Base-by-base conservation (phyloP, 768 basidiomycete genomes). In the Pholiota molesta region DNA sequence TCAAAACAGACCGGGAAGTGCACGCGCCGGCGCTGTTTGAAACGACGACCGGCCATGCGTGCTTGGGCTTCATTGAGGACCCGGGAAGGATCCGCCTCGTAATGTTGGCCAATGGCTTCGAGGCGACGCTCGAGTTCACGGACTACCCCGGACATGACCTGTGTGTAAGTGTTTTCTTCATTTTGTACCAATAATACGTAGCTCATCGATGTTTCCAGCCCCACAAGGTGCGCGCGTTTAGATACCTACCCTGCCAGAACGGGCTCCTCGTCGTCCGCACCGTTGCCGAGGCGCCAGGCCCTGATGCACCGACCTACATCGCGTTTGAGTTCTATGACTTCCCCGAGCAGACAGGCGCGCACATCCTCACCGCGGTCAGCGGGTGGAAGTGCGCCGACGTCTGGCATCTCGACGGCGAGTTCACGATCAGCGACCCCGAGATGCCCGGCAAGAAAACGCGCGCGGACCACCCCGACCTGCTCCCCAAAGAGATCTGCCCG, bases 251-350 rank as follows among this genome's bases (percentile, higher is more conserved):
- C 2, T 71, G 74, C 14, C 86, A 88, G 68, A 72, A 75, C 9
- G 77, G 84, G 56, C 71, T 88, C 13, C 73, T 88, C 21, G 75
- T 86, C 56, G 76, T 86, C 51, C 84, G 87, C 37, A 65, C 71
- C 14, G 51, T 70, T 13, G 65, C 64, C 6, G 35, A 62, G n/a
- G 35, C 59, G n/a, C 71, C 70, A 21, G 62, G 59, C 28, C 55
- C 42, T 21, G 49, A 54, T 11, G 23, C 45, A 1, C 19, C 10
- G 16, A 68, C 71, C 40, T 47, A 63, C 29, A 68, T 76, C 26
- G 39, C 73, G 23, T 67, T 77, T 61, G 77, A 77, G 62, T 69
- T 74, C 16, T 70, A 71, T 53, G 62, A 72, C 31, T 60, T 72
- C 4, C 71, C 71, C 21, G 31, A 40, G 9, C 37, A 60, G 33